A percentile compares a stretch with the other conserved stretches of the same genome.
These are phyloP conservation scores for Ascochyta pisi DNA, from an alignment of 2,329 filamentous ascomycete genomes.

Conservation along the genomic window DNA sequence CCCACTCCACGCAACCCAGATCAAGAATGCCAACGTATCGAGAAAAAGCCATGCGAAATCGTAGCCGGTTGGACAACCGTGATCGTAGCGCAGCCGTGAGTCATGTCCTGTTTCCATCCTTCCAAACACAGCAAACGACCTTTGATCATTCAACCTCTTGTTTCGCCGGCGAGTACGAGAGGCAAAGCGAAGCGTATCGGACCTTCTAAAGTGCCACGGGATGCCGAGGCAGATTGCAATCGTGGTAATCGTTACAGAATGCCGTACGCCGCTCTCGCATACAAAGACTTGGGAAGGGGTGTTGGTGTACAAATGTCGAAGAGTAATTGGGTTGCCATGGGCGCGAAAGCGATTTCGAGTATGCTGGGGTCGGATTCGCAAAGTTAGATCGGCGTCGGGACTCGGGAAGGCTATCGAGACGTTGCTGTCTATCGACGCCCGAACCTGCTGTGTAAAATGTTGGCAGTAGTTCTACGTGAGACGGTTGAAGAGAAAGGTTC, in stretches of 20 bases:
- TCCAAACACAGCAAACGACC: conserved; percentile 20
- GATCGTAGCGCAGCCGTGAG: conserved; percentile 33
- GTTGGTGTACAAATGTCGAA: conserved; percentile 40
- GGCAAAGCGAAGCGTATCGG: conserved; percentile 22
- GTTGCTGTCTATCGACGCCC: conserved; percentile 76
- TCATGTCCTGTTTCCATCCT: conserved; percentile 30
- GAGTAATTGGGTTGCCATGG: conserved; percentile 39
- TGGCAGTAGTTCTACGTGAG: conserved; percentile 48
- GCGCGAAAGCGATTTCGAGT: conserved; percentile 44
- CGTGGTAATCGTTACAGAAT: conserved; percentile 21
- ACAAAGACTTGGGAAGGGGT: conserved; percentile 28
- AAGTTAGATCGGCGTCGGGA: conserved; percentile 39
- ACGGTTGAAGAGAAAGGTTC: conserved; percentile 46
- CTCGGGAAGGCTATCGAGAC: conserved; percentile 43
- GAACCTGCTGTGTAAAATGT: conserved; percentile 81
- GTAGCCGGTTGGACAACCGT: conserved; percentile 31
- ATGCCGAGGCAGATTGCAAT: conserved; percentile 17
- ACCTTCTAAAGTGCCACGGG: conserved; percentile 16
- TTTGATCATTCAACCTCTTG: conserved; percentile 26
- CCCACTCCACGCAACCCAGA: conserved; percentile 23
- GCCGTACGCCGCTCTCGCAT: conserved; percentile 29
- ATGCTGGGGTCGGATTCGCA: conserved; percentile 36
- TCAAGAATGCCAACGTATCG: conserved; percentile 23
- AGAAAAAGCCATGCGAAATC: conserved; percentile 21
- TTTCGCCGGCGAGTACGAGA: conserved; percentile 36